Evolutionary conservation across 257 asterid genomes (phyloP).

Genomic region (Lycium ferocissimum): DNA sequence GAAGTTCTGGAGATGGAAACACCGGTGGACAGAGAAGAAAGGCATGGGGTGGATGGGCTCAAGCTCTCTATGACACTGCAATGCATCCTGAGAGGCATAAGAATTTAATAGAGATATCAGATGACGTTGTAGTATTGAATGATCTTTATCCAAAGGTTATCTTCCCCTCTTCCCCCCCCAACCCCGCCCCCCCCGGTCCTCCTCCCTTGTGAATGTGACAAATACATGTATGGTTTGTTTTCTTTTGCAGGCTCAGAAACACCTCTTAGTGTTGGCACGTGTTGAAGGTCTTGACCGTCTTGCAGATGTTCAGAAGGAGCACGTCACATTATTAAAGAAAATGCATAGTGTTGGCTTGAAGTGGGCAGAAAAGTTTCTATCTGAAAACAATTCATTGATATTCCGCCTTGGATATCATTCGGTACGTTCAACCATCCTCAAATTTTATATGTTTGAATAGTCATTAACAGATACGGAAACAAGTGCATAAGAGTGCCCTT

Average conservation of each 20-base stretch:
- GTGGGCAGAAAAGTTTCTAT: slow-evolving; percentile 69
- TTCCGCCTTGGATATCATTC: slow-evolving; percentile 97
- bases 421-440: slow-evolving; percentile 37
- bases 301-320: slow-evolving; percentile 63
- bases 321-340: slow-evolving; percentile 62
- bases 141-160: slow-evolving; percentile 95
- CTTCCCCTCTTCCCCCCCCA: slow-evolving; percentile 32
- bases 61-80: slow-evolving; percentile 74
- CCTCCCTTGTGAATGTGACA: slow-evolving; percentile 5
- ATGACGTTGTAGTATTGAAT: slow-evolving; percentile 74
- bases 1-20: slow-evolving; percentile 32
- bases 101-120: slow-evolving; percentile 59
- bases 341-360: slow-evolving; percentile 80
- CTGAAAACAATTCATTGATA: slow-evolving; percentile 55
- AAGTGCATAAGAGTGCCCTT: neutral
- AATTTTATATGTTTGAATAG: neutral
- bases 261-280: slow-evolving; percentile 76
- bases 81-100: slow-evolving; percentile 72
- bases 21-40: slow-evolving; percentile 41
- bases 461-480: neutral
- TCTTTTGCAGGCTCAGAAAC: slow-evolving; percentile 71
- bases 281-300: slow-evolving; percentile 73
- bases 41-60: slow-evolving; percentile 71
- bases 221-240: neutral
- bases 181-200: slow-evolving; percentile 27